These are phyloP conservation scores for Suillus sp. DNA, from an alignment of 768 basidiomycete species.

Conservation along the genomic window DNA sequence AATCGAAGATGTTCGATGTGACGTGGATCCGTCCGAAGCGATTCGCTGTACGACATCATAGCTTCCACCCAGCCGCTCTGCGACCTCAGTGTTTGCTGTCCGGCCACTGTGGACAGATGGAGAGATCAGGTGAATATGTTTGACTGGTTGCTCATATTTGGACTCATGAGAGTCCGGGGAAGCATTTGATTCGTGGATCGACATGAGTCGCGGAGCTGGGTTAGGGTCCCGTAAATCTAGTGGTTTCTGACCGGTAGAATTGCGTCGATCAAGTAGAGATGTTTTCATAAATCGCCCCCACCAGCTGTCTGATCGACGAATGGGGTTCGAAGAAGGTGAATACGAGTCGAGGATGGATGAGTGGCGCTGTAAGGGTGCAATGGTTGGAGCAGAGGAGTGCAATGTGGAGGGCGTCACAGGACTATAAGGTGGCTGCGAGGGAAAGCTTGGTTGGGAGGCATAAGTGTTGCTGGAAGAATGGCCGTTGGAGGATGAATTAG, in stretches of 20 bases:
- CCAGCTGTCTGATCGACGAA: constrained; percentile 74
- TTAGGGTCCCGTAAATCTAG: constrained; percentile 79
- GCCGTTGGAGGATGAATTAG: constrained; percentile 27
- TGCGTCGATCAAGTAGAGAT: constrained; percentile 60
- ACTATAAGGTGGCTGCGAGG: constrained; percentile 26
- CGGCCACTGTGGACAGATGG: constrained; percentile 54
- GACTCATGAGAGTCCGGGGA: constrained; percentile 19
- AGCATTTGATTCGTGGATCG: constrained; percentile 52
- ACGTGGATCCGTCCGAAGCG: constrained; percentile 32
- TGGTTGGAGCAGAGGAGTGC: constrained; percentile 32
- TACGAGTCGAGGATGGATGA: constrained; percentile 47
- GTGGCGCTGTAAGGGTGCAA: constrained; percentile 34
- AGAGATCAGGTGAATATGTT: constrained; percentile 38
- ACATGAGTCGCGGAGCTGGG: constrained; percentile 64
- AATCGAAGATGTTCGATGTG: constrained; percentile 27
- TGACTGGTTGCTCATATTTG: constrained; percentile 16
- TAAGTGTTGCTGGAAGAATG: constrained; percentile 28
- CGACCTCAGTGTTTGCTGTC: constrained; percentile 69
- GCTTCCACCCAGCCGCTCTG: constrained; percentile 63
- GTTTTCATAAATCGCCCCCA: constrained; percentile 75
- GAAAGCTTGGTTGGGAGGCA: constrained; percentile 14
- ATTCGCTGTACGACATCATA: constrained; percentile 71
- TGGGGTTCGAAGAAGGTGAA: constrained; percentile 44
- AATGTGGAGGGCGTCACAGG: constrained; percentile 25
- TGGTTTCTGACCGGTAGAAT: constrained; percentile 38